Base-by-base conservation (phyloP, 2,329 filamentous ascomycete species). In the Sarocladium brachiariae region DNA sequence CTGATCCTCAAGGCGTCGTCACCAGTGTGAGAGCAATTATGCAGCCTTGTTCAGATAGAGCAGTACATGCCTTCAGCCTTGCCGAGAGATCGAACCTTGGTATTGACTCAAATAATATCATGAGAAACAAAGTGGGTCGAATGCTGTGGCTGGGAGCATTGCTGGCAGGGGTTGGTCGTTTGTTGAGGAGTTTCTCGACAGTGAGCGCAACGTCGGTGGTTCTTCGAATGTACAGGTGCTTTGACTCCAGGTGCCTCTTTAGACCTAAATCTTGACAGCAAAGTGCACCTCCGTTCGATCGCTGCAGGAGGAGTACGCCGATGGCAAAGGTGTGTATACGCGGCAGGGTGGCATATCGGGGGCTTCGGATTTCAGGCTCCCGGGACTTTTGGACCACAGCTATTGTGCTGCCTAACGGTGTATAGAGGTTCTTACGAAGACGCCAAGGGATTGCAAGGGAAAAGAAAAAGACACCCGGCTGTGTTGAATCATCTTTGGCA, bases 131-230 rank as follows among this genome's bases (percentile, higher is more conserved):
- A n/a, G 43, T 47, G 43, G 43, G 43, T 47, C 43, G 37, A 21
- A 19, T 47, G 6, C 39, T 27, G 39, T 45, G 43, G 43, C 43
- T 47, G 43, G 43, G 43, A 47, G 16, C 39, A 43, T 47, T 23
- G n/a, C 43, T 33, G 43, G 43, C 43, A 47, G 43, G 43, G 43
- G 43, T 33, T 47, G 43, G 43, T 31, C 14, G 43, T 47, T 47
- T 47, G 43, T 47, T 47, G 43, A 47, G 43, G n/a, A 31, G 24
- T 8, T n/a, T 19, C 24, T 4, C 4, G 39, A 47, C 14, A 21
- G 16, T 4, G 25, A 31, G n/a, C 25, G 43, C 43, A 16, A 7
- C 7, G 25, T 18, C 43, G 43, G 43, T 19, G 25, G 31, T 47
- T 25, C 43, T 24, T 16, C 4, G 25, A 6, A 9, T 14, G 43